A percentile compares a stretch with the other conserved stretches of the same genome.
These are phyloP conservation scores for Scedosporium minutisporum DNA, from an alignment of 2,329 filamentous ascomycete species.

Conservation along the genomic window DNA sequence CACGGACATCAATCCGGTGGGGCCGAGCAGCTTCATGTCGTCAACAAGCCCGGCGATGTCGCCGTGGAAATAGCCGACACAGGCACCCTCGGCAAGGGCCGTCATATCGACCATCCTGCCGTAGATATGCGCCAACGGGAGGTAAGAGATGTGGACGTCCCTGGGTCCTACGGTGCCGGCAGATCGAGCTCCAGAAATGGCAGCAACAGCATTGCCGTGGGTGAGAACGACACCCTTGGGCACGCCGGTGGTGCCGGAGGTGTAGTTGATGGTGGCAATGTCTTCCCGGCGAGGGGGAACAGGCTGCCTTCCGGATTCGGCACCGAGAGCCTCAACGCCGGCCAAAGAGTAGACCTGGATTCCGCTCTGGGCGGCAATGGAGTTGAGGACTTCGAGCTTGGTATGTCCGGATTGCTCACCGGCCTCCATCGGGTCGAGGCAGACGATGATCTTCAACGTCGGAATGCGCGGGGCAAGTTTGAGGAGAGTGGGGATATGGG, in stretches of 20 bases:
- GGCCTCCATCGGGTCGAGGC: constrained; percentile 69
- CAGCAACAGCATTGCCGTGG: constrained; percentile 71
- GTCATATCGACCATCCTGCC: constrained; percentile 75
- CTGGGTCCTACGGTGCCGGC: constrained; percentile 37
- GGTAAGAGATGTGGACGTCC: constrained; percentile 72
- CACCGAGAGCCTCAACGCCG: constrained; percentile 75
- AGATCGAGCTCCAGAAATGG: constrained; percentile 51
- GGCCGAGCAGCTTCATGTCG: constrained; percentile 78
- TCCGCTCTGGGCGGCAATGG: constrained; percentile 63
- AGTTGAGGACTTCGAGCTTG: constrained; percentile 69
- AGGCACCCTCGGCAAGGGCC: constrained; percentile 59
- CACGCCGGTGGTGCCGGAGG: constrained; percentile 72
- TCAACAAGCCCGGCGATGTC: constrained; percentile 80
- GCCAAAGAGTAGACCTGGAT: constrained; percentile 70
- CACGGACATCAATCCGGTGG: constrained; percentile 77
- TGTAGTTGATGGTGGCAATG: constrained; percentile 84
- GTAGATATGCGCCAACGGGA: constrained; percentile 91
- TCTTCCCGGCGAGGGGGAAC: constrained; percentile 66
- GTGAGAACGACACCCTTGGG: constrained; percentile 79
- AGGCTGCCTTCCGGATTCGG: constrained; percentile 56
- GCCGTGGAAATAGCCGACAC: constrained; percentile 89
- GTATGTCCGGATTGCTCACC: constrained; percentile 69
- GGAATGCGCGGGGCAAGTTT: constrained; percentile 72
- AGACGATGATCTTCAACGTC: constrained; percentile 77
- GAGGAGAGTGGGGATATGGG: constrained; percentile 71